Base-by-base conservation (phyloP, 2,329 filamentous ascomycete genomes). In the Didymosphaeria variabile region DNA sequence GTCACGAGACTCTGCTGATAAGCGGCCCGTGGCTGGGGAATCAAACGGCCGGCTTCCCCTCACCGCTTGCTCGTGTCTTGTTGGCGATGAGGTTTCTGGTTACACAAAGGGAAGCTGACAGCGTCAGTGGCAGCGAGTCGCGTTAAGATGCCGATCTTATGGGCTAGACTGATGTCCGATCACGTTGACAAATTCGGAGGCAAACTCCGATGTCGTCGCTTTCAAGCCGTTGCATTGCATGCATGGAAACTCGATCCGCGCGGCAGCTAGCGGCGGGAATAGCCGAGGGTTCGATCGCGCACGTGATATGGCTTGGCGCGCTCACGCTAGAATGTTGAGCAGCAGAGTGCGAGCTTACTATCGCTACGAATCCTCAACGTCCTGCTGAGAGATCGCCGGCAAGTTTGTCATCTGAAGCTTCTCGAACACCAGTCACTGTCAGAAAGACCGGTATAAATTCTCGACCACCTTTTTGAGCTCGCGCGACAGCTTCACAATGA, bases 401-500 rank as follows among this genome's bases (percentile, higher is more conserved):
- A 8, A 21, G 19, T 10, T 45, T 45, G 19, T 3, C 19, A 21
- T 23, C 19, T 4, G 5, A 23, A 13, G 42, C 7, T 23, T 23
- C 12, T 45, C n/a, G 12, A 19, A 45, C 1, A 13, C 10, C 15
- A 23, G 10, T 4, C 9, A 29, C 23, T 23, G 19, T 12, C 8
- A 45, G 19, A 23, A 19, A 17, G 7, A 40, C 38, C 15, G 17
- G 5, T 2, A 40, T 40, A 40, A n/a, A n/a, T 17, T 15, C 1
- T 40, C 15, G 15, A 19, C 38, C 38, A n/a, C 15, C 38, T 3
- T n/a, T 13, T 40, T 7, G 15, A 40, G 38, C 38, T 40, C 15
- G 38, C 38, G 38, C 38, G 38, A 40, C 17, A 40, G 17, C 38
- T 40, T 7, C n/a, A 57, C 42, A 32, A 77, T 77, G 73, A 61